Conservation (phyloP, 176 grass and related monocot genomes). For the Avena insularis region DNA sequence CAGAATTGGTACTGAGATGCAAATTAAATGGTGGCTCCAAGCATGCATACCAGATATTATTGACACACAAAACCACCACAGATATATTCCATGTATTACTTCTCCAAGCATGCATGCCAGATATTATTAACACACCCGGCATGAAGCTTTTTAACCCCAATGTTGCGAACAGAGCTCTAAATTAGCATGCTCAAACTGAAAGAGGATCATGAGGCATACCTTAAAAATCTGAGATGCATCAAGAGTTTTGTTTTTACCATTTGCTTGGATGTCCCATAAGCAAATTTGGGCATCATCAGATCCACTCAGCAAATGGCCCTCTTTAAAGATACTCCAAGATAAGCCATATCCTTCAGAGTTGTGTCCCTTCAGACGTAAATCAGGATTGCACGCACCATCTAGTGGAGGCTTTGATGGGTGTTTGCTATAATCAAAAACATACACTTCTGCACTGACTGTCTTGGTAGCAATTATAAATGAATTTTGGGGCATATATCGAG, state of each 20-base stretch:
- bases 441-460: slow-evolving; percentile 95
- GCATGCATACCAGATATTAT: slow-evolving; percentile 10
- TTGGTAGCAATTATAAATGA: slow-evolving; percentile 97
- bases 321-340: slow-evolving; percentile 96
- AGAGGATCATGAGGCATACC: slow-evolving; percentile 46
- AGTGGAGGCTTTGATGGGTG: slow-evolving; percentile 96
- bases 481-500: slow-evolving; percentile 99
- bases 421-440: slow-evolving; percentile 98
- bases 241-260: slow-evolving; percentile 82
- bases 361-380: slow-evolving; percentile 92
- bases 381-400: slow-evolving; percentile 92
- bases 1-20: neutral
- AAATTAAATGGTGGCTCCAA: slow-evolving; percentile 3
- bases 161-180: neutral
- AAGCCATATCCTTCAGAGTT: slow-evolving; percentile 98
- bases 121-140: slow-evolving; percentile 1
- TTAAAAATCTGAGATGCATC: slow-evolving; percentile 94
- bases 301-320: slow-evolving; percentile 94
- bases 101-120: slow-evolving; percentile 23
- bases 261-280: slow-evolving; percentile 87
- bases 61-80: slow-evolving; percentile 1
- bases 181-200: slow-evolving; percentile 26
- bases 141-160: slow-evolving; percentile 15
- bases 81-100: neutral
- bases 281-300: slow-evolving; percentile 98